Percentiles rank a stretch among this genome's conserved stretches.
These are phyloP conservation scores for Hypholoma sublateritium DNA, from an alignment of 768 basidiomycete species.

Conservation along the genomic window DNA sequence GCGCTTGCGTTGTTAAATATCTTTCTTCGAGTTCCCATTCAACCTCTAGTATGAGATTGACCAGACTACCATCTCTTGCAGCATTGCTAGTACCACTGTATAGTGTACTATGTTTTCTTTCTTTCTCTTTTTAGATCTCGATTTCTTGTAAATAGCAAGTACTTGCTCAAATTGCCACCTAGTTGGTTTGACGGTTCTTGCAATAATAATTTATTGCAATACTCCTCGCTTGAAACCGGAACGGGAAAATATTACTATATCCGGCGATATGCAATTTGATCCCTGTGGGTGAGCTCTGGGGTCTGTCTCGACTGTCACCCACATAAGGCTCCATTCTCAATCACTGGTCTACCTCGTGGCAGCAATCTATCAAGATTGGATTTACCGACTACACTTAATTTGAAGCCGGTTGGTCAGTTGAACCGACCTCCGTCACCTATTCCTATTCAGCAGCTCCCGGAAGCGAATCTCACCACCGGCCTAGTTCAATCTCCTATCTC, in stretches of 20 bases:
- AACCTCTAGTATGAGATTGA: slow-evolving; percentile 9
- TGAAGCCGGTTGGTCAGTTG: background rate
- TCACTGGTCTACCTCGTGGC: no score
- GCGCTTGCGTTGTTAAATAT: slow-evolving; percentile 33
- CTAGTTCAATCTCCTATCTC: slow-evolving; percentile 5
- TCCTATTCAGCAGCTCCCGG: background rate
- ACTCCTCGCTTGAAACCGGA: slow-evolving; percentile 3
- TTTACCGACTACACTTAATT: background rate
- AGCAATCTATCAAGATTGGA: no score
- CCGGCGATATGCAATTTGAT: background rate
- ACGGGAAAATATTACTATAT: slow-evolving; percentile 16
- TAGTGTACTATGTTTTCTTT: slow-evolving; percentile 14
- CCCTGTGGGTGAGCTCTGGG: background rate
- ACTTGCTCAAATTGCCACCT: background rate
- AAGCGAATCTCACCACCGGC: no score
- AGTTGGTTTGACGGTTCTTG: background rate
- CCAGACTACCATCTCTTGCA: slow-evolving; percentile 11
- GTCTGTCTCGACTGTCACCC: background rate
- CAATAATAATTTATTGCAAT: background rate
- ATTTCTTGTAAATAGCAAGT: slow-evolving; percentile 20
- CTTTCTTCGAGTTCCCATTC: slow-evolving; percentile 16
- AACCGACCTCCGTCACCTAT: background rate
- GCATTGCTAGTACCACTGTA: slow-evolving; percentile 9
- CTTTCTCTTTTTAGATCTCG: slow-evolving; percentile 8
- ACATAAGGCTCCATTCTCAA: no score